These are phyloP conservation scores for Scheffersomyces illinoinensis DNA, from an alignment of 1,139 yeast genomes.

Conservation along the genomic window DNA sequence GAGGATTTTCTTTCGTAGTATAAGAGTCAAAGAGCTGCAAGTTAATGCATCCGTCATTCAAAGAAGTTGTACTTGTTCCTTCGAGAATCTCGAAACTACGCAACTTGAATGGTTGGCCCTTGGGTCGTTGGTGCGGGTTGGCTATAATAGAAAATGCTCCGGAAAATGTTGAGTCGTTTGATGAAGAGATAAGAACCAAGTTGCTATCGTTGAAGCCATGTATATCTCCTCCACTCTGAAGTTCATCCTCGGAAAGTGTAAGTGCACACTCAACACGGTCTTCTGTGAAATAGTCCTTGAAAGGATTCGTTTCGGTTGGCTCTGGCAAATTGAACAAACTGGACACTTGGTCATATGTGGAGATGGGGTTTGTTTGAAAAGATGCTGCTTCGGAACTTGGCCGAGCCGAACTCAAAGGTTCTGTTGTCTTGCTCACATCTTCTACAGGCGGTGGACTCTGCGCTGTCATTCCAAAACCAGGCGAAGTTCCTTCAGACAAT, in stretches of 20 bases:
- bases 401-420: conserved; percentile 1
- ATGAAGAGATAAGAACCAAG: conserved; percentile 22
- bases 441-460: conserved; percentile 4
- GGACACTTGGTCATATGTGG: conserved; percentile 7
- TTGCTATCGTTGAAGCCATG: conserved; percentile 31
- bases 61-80: conserved; percentile 52
- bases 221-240: conserved; percentile 34
- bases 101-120: conserved; percentile 24
- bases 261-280: conserved; percentile 25
- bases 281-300: conserved; percentile 22
- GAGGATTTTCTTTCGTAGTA: conserved; percentile 68
- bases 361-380: neutral
- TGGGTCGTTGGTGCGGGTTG: conserved; percentile 3
- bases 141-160: conserved; percentile 23
- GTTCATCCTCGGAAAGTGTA: conserved; percentile 37
- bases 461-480: conserved; percentile 5
- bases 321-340: conserved; percentile 39
- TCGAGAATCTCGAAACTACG: conserved; percentile 67
- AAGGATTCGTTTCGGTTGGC: conserved; percentile 28
- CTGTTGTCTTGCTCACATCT: conserved; percentile 4
- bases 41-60: conserved; percentile 71
- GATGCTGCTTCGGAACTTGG: neutral
- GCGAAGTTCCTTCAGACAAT: conserved; percentile 13
- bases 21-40: conserved; percentile 76
- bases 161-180: conserved; percentile 16